Conservation (phyloP, 805 yeast genomes). For the Candida maesae region DNA sequence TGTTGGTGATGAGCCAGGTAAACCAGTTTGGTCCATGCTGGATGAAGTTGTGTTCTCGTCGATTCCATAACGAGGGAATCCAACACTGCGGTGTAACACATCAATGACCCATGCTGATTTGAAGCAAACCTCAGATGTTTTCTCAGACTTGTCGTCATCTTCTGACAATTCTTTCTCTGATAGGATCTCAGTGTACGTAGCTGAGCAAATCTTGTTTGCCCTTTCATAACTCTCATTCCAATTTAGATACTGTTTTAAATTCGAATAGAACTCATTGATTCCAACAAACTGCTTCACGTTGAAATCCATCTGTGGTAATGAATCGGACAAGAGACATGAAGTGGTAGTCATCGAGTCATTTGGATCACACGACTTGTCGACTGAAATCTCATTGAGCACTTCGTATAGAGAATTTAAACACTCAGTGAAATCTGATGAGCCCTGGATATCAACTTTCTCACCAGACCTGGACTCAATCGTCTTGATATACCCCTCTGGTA, state of each 20-base stretch:
- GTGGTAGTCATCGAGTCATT: slow-evolving; percentile 24
- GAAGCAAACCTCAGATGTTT: slow-evolving; percentile 53
- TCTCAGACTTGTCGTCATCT: slow-evolving; percentile 38
- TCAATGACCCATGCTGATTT: slow-evolving; percentile 56
- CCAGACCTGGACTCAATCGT: slow-evolving; percentile 14
- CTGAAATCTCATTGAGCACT: slow-evolving; percentile 31
- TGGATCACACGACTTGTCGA: slow-evolving; percentile 23
- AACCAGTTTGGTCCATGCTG: background rate
- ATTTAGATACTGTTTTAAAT: slow-evolving; percentile 44
- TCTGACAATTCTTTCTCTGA: slow-evolving; percentile 7
- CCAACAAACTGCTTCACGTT: slow-evolving; percentile 56
- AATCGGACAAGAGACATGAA: slow-evolving; percentile 49
- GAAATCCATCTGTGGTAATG: slow-evolving; percentile 55
- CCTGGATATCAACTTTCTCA: slow-evolving; percentile 33
- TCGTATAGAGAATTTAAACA: slow-evolving; percentile 49
- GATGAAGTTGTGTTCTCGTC: slow-evolving; percentile 32
- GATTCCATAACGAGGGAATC: slow-evolving; percentile 50
- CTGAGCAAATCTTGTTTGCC: slow-evolving; percentile 45
- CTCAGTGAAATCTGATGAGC: slow-evolving; percentile 46
- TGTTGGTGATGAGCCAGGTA: slow-evolving; percentile 7
- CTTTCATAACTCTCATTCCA: slow-evolving; percentile 36
- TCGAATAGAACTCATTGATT: slow-evolving; percentile 67
- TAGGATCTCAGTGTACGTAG: slow-evolving; percentile 15
- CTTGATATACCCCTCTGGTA: slow-evolving; percentile 42
- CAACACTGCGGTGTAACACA: slow-evolving; percentile 56